Base-by-base conservation (phyloP, 352 stramenopile species). In the Thalassiosira ordinaria region DNA sequence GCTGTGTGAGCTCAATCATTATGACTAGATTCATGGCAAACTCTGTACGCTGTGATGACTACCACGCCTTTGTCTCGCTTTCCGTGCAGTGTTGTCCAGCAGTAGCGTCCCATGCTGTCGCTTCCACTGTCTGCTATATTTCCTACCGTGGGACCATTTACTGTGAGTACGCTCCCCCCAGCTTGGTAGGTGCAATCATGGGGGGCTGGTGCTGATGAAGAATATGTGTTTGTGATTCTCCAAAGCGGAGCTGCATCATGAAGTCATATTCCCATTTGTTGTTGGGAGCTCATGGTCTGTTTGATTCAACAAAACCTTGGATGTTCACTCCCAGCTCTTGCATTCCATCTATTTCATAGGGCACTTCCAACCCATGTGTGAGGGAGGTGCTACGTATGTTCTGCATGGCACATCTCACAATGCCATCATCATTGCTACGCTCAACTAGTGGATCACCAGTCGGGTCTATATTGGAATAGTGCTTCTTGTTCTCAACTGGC, bases 31-130 rank as follows among this genome's bases (percentile, higher is more conserved):
- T 64, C n/a, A 51, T 71, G 69, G 37, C 69, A 71, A 18, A 78
- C 69, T 59, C 69, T 47, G n/a, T 78, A 78, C 11, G 31, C 70
- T 13, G n/a, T 66, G 1, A 78, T 62, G 9, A 72, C 24, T 1
- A 71, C 0, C 0, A 78, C 51, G 1, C 70, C 70, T 61, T 57
- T 18, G 35, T 61, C 70, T 44, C 53, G 1, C 18, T n/a, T 33
- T n/a, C 57, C 56, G 2, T 33, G 16, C 0, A 78, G 13, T 6
- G 44, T 26, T 8, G 24, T 14, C 68, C 56, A 78, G 14, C 44
- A 63, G 24, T 70, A 78, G 1, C 68, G 9, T 0, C 68, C 68
- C 24, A 29, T 33, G 5, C 24, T 9, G 49, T 78, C 57, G 7
- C 13, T 22, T 20, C 57, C 68, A 3, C 1, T 16, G 6, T 46